A percentile compares a stretch with the other conserved stretches of the same genome.
These are phyloP conservation scores for Aspergillus jensenii DNA, from an alignment of 2,329 filamentous ascomycete species.

Conservation along the genomic window DNA sequence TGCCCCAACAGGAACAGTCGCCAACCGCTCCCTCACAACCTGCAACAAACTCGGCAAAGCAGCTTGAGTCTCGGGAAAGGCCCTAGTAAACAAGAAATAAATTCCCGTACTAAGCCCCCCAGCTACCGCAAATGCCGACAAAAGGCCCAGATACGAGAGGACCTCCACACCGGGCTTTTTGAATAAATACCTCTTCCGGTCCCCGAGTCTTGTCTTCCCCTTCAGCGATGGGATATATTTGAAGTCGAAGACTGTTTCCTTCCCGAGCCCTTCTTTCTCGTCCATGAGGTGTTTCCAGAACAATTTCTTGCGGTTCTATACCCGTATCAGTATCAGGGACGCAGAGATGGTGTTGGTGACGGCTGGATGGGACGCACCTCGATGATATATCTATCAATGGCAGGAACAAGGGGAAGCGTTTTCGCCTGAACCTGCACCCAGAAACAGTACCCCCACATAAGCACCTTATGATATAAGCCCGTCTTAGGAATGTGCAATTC, in stretches of 20 bases:
- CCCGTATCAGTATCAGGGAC: background rate
- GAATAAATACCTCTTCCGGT: constrained; percentile 19
- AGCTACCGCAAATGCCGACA: constrained; percentile 16
- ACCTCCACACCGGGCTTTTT: constrained; percentile 23
- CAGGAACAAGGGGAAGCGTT: constrained; percentile 33
- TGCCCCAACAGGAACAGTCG: background rate
- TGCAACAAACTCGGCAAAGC: background rate
- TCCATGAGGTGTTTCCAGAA: constrained; percentile 62
- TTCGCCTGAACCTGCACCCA: constrained; percentile 29
- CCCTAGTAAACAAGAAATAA: background rate
- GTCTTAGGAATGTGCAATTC: constrained; percentile 60
- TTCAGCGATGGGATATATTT: constrained; percentile 52
- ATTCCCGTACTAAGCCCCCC: background rate
- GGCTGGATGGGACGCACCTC: constrained; percentile 30
- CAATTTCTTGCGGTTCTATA: constrained; percentile 44
- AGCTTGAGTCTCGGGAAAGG: background rate
- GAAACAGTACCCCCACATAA: constrained; percentile 65
- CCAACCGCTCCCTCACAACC: background rate
- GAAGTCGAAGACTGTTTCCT: constrained; percentile 66
- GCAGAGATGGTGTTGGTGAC: background rate
- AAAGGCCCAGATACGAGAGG: constrained; percentile 22
- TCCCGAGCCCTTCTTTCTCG: constrained; percentile 62
- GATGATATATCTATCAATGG: constrained; percentile 54
- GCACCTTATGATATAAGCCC: constrained; percentile 55
- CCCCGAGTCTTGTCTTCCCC: constrained; percentile 22